These are phyloP conservation scores for Cicer judaicum DNA, from an alignment of 306 rosid genomes.

Conservation along the genomic window DNA sequence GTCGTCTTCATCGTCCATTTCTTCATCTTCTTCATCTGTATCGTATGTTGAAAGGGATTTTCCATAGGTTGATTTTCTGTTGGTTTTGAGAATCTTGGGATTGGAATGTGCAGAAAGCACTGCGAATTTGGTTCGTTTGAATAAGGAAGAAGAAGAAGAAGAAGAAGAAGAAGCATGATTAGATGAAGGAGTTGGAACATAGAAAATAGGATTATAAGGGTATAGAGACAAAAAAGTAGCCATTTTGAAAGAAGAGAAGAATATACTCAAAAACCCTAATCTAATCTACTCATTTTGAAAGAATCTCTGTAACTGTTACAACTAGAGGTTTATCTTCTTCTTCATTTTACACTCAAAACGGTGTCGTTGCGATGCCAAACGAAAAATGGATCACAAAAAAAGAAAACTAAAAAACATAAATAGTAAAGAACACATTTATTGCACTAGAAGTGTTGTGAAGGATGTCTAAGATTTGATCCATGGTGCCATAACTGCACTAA, in stretches of 20 bases:
- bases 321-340: slow-evolving; percentile 35
- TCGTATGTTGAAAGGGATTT: slow-evolving; percentile 58
- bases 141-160: slow-evolving; percentile 31
- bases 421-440: too few species aligned
- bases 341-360: too few species aligned
- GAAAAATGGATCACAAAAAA: too few species aligned
- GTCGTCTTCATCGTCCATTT: slow-evolving; percentile 16
- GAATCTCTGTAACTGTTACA: slow-evolving; percentile 38
- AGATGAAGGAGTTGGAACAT: slow-evolving; percentile 37
- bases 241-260: slow-evolving; percentile 56
- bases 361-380: too few species aligned
- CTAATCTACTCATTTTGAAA: not conserved
- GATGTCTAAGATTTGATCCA: too few species aligned
- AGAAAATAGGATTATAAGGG: slow-evolving; percentile 46
- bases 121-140: slow-evolving; percentile 39
- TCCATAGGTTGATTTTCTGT: slow-evolving; percentile 67
- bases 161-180: slow-evolving; percentile 9
- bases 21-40: slow-evolving; percentile 54
- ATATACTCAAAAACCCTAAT: slow-evolving; percentile 84
- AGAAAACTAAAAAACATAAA: too few species aligned
- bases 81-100: slow-evolving; percentile 73
- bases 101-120: slow-evolving; percentile 79
- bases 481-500: too few species aligned
- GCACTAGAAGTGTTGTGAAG: too few species aligned
- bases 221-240: slow-evolving; percentile 47